A percentile compares a stretch with the other conserved stretches of the same genome.
Conservation (phyloP, 2,329 filamentous ascomycete species). For the Cladosporium sp. region DNA sequence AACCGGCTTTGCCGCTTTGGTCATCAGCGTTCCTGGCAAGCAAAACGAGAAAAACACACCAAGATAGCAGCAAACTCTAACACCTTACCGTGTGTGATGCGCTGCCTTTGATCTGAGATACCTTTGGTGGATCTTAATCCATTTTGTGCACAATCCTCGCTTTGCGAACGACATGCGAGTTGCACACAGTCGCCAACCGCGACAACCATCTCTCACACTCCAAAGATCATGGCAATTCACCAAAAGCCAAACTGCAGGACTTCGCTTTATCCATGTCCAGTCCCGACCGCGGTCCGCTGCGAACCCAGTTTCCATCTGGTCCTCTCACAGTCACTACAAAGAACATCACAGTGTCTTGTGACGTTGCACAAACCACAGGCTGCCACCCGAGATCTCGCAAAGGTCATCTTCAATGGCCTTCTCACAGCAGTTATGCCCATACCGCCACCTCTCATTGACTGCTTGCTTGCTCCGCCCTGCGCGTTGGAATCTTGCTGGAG, state of each 20-base stretch:
- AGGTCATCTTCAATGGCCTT: neutral
- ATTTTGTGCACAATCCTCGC: no score
- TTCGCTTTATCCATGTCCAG: neutral
- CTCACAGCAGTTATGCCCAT: neutral
- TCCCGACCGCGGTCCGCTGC: neutral
- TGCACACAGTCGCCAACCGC: no score
- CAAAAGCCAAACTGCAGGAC: neutral
- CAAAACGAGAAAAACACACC: no score
- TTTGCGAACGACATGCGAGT: no score
- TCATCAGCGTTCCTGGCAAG: neutral
- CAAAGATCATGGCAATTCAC: no score
- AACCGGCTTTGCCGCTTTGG: conserved; percentile 1
- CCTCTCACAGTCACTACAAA: conserved; percentile 2
- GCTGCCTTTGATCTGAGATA: no score
- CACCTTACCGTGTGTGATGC: no score
- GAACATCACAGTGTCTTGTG: neutral
- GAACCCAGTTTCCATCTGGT: neutral
- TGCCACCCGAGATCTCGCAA: neutral
- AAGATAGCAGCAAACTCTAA: no score
- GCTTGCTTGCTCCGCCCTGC: neutral
- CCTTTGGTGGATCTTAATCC: no score
- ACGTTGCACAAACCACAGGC: neutral
- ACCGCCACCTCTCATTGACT: neutral
- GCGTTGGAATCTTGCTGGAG: neutral
- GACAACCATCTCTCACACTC: no score